Conservation (phyloP, 129 eudicot species). For the Artemisia annua region DNA sequence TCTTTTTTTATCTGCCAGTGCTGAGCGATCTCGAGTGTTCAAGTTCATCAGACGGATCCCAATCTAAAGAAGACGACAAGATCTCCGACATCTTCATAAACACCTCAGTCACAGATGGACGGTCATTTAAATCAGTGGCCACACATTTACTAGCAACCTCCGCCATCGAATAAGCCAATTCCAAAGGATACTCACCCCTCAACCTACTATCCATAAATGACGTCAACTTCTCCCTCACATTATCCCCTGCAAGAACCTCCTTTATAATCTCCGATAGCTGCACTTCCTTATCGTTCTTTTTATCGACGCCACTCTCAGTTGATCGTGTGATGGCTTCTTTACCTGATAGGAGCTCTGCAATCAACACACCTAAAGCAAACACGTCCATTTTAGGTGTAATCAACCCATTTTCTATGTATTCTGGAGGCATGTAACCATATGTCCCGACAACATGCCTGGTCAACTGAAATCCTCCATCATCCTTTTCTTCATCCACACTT, state of each 20-base stretch:
- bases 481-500: constrained; percentile 36
- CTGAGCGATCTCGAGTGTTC: constrained; percentile 51
- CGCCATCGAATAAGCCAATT: constrained; percentile 72
- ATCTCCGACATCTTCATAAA: constrained; percentile 57
- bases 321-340: constrained; percentile 48
- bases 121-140: constrained; percentile 54
- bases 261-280: constrained; percentile 41
- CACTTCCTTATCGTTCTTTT: constrained; percentile 25
- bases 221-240: constrained; percentile 63
- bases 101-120: constrained; percentile 58
- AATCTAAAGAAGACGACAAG: constrained; percentile 59
- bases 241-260: constrained; percentile 53
- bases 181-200: constrained; percentile 66
- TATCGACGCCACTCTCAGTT: neutral
- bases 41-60: constrained; percentile 85
- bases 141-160: constrained; percentile 68
- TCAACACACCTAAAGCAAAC: constrained; percentile 72
- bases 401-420: constrained; percentile 77
- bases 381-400: constrained; percentile 80
- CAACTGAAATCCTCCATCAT: constrained; percentile 42
- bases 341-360: constrained; percentile 80
- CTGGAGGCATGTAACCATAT: constrained; percentile 78
- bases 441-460: constrained; percentile 89
- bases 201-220: constrained; percentile 60
- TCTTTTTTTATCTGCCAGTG: constrained; percentile 38